Evolutionary conservation across 2,329 filamentous ascomycete species (phyloP), one percentile per base, ranked within the genome.

Genomic region (Thelonectria olida): DNA sequence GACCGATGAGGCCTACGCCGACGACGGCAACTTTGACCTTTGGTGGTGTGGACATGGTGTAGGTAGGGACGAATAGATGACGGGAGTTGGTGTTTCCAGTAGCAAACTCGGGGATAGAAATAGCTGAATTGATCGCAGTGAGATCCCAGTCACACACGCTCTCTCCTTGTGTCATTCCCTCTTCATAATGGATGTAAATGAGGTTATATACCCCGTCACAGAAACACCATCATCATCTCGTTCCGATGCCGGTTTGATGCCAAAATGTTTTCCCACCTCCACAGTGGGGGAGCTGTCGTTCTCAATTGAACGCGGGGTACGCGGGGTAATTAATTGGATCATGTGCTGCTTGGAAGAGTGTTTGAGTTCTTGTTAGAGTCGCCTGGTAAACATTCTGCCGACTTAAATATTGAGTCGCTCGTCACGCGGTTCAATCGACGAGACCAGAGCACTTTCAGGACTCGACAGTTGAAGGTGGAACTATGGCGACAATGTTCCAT

Each of bases 1-100:
- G 74, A 1, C 74, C 73, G 27, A 77, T 75, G 0, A 72, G 54
- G 10, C 73, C 75, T 3, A 67, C 67, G 15, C 74, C 74, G 4
- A 76, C 65, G 20, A 80, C 60, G 63, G 66, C 68, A 7, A 71
- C 39, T 34, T 38, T 67, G 22, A 69, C 50, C 2, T 45, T 57
- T 10, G 28, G 36, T 3, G 50, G 15, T 12, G 55, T 31, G 22
- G 66, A 54, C 67, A 65, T 64, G 42, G 51, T 60, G 19, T 34
- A 15, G 15, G 5, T 34, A 6, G 31, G 15, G 31, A n/a, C n/a
- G n/a, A n/a, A n/a, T n/a, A n/a, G n/a, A n/a, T n/a, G n/a, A n/a
- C n/a, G n/a, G n/a, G n/a, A n/a, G n/a, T n/a, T n/a, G n/a, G n/a
- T n/a, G n/a, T n/a, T n/a, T n/a, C n/a, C n/a, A n/a, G n/a, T n/a